These are phyloP conservation scores for Ophiosphaerella korrae DNA, from an alignment of 2,329 filamentous ascomycete species.

Conservation along the genomic window DNA sequence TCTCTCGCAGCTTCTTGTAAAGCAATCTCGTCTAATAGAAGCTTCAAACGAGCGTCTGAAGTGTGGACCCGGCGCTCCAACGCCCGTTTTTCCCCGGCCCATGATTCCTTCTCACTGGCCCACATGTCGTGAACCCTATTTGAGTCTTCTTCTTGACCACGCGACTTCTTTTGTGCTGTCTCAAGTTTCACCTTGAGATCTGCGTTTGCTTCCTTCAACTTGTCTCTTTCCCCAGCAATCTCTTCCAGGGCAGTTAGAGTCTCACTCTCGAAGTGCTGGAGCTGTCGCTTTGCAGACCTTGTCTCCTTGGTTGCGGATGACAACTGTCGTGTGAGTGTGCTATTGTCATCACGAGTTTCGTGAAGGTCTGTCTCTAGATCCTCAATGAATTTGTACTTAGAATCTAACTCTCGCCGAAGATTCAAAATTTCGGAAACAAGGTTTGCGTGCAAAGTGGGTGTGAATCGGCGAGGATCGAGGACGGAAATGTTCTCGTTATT, in stretches of 20 bases:
- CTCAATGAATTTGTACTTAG: conserved; percentile 85
- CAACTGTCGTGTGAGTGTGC: conserved; percentile 67
- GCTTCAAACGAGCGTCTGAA: conserved; percentile 84
- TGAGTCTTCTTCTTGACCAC: conserved; percentile 81
- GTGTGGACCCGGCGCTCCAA: conserved; percentile 86
- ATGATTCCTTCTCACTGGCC: conserved; percentile 81
- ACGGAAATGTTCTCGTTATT: conserved; percentile 73
- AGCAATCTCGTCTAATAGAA: conserved; percentile 84
- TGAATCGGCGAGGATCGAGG: conserved; percentile 89
- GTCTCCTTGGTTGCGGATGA: conserved; percentile 73
- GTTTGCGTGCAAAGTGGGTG: conserved; percentile 91
- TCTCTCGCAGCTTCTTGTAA: conserved; percentile 61
- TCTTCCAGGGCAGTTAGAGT: conserved; percentile 85
- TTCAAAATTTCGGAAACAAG: conserved; percentile 92
- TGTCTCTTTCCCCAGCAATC: conserved; percentile 82
- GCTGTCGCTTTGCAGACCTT: conserved; percentile 80
- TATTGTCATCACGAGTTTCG: conserved; percentile 73
- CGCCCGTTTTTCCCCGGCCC: conserved; percentile 81
- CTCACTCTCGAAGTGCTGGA: conserved; percentile 85
- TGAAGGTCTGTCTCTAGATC: conserved; percentile 78
- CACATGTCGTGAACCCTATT: conserved; percentile 78
- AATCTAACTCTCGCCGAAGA: conserved; percentile 86
- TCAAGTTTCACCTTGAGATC: conserved; percentile 83
- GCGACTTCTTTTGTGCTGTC: conserved; percentile 73
- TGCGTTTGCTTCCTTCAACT: conserved; percentile 71